Evolutionary conservation across 2,329 filamentous ascomycete genomes (phyloP), one percentile per base, ranked within the genome.

Genomic region (Fusarium armeniacum): DNA sequence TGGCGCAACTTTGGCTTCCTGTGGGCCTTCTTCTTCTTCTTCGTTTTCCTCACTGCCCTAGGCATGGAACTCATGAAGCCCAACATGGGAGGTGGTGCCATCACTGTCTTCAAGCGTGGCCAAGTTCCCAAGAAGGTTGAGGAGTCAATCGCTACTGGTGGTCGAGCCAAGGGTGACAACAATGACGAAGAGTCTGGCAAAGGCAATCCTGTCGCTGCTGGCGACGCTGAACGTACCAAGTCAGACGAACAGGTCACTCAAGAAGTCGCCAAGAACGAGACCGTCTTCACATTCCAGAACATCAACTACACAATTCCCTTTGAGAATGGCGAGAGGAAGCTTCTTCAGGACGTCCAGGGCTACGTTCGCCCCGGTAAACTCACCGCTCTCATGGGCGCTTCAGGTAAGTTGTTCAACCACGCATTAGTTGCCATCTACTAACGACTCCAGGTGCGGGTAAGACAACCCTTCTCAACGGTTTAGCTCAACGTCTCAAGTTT

Each of bases 331-430:
- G 80, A 86, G n/a, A 86, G 91, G 22, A 87, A 89, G 50, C 86
- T 96, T 56, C 81, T 96, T 22, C 87, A 94, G 63, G 85, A 93
- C 64, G 90, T 95, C 1, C 90, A 94, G 72, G 93, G 93, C n/a
- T 95, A 90, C 84, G 92, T 96, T 44, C 91, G 93, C 65, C 93
- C 93, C 2, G 93, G 93, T 33, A 94, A 91, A 54, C 80, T 94
- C 51, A 94, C 92, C 12, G 93, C 92, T 11, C 84, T 94, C 1
- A 95, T 95, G 92, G 91, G 84, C 36, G 82, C 83, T 24, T 84
- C 83, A 43, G 82, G 80, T 76, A 77, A 72, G 72, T 73, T 10
- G 4, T n/a, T 4, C 3, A 16, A 13, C 20, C 1, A 4, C 3
- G 22, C 4, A 22, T 5, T 10, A 13, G 15, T 16, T 15, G 18